Base-by-base conservation (phyloP, 2,329 filamentous ascomycete species). In the Calonectria multiphialidica region DNA sequence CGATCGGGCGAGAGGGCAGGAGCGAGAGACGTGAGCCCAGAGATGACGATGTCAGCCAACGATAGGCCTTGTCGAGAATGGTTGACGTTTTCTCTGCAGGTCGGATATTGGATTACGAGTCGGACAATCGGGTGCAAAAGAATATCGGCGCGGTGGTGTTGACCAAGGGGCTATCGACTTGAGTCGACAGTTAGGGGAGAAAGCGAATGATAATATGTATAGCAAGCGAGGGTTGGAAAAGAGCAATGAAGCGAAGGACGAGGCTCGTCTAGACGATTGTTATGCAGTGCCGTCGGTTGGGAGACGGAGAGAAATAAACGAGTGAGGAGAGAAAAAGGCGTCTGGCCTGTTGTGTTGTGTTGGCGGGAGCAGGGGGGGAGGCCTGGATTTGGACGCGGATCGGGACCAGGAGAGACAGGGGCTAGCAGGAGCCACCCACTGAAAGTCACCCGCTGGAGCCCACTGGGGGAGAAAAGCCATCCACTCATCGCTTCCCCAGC, bases 161-260 rank as follows among this genome's bases (percentile, higher is more conserved):
- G 57, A 49, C 33, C 30, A 37, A 28, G 23, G 28, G 47, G 16
- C 23, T 33, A 49, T 23, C 45, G 23, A 47, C n/a, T 66, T 59
- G 59, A 70, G 68, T 44, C 59, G 71, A 70, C 64, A 64, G 30
- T 44, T 55, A 18, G 42, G 37, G 10, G 13, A 55, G 45, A 64
- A 59, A 66, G 50, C 55, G 70, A 59, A 33, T 45, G 55, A 37
- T 33, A 42, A 47, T 35, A 45, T 47, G 70, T 47, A 40, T 33
- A 49, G 30, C 37, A 57, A 76, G 76, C 70, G 72, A 78, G 66
- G 53, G 74, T 72, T 50, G 66, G 55, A 61, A 66, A 63, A 74
- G 66, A 71, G 64, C 64, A 70, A 55, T 45, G 68, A 74, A 77
- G 72, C 65, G 55, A 77, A 55, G 70, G 72, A 74, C 71, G 66